These are phyloP conservation scores for Quercus engelmannii DNA, from an alignment of 306 rosid genomes.

Conservation along the genomic window DNA sequence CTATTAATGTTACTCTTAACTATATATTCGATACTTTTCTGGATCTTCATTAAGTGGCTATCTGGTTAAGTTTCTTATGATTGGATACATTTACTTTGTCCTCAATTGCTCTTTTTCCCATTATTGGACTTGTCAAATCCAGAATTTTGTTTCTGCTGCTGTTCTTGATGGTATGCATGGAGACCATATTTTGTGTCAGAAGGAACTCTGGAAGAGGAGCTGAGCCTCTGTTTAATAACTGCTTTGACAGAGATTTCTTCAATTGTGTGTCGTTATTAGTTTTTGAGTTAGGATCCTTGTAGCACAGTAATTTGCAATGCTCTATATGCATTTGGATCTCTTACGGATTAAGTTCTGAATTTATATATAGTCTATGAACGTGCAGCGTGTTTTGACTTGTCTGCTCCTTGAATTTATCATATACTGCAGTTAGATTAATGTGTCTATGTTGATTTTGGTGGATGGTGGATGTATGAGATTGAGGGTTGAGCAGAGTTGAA, in stretches of 20 bases:
- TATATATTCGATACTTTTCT: neutral
- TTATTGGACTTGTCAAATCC: neutral
- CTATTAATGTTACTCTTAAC: neutral
- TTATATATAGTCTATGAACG: constrained; percentile 20
- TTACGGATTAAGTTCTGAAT: constrained; percentile 19
- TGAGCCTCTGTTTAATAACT: neutral
- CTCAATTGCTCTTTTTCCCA: neutral
- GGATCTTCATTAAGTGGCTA: neutral
- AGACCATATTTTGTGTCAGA: neutral
- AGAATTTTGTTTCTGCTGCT: constrained; percentile 2
- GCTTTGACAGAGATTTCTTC: neutral
- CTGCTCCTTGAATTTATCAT: constrained; percentile 8
- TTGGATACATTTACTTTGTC: neutral
- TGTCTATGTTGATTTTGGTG: constrained; percentile 23
- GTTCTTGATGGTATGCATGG: constrained; percentile 17
- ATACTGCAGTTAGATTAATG: constrained; percentile 22
- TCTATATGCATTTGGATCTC: constrained; percentile 10
- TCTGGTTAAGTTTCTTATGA: constrained; percentile 7
- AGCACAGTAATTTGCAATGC: constrained; percentile 6
- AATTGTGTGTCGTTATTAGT: constrained; percentile 13
- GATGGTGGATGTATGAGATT: constrained; percentile 24
- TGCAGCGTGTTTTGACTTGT: constrained; percentile 23
- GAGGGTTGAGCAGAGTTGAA: constrained; percentile 24
- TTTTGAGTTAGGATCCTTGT: constrained; percentile 12
- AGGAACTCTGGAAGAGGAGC: constrained; percentile 4